Conservation (phyloP, 2,329 filamentous ascomycete genomes). For the Escovopsis weberi region DNA sequence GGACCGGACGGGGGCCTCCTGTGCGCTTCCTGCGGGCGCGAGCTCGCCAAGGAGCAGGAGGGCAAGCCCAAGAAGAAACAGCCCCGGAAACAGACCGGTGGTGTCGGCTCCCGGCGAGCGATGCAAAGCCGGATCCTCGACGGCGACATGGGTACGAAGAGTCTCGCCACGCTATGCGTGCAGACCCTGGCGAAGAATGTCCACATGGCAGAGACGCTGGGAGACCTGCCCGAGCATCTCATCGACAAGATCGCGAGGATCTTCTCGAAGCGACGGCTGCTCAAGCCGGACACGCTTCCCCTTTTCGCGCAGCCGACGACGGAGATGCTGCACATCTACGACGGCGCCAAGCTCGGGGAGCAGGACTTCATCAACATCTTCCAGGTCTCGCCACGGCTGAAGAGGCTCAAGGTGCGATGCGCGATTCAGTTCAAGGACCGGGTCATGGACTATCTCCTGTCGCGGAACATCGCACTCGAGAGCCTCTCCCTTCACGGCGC, state of each 20-base stretch:
- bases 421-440: conserved; percentile 85
- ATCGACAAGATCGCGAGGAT: conserved; percentile 46
- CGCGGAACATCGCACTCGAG: conserved; percentile 53
- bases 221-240: conserved; percentile 38
- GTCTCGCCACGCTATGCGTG: conserved; percentile 48
- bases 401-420: conserved; percentile 61
- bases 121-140: conserved; percentile 75
- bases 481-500: conserved; percentile 68
- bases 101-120: conserved; percentile 53
- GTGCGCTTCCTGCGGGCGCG: conserved; percentile 67
- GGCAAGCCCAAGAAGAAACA: conserved; percentile 18
- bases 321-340: conserved; percentile 40
- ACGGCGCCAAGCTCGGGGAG: conserved; percentile 48
- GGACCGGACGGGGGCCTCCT: conserved; percentile 77
- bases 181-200: conserved; percentile 50
- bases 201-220: conserved; percentile 45
- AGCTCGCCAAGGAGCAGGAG: conserved; percentile 48
- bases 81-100: conserved; percentile 33
- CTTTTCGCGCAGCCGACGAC: conserved; percentile 40
- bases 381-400: conserved; percentile 54
- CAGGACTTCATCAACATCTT: conserved; percentile 75
- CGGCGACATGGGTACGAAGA: conserved; percentile 55
- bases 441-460: conserved; percentile 67
- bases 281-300: conserved; percentile 38
- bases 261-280: conserved; percentile 44